Base-by-base conservation (phyloP, 306 rosid species). In the Sicyos baderoa region DNA sequence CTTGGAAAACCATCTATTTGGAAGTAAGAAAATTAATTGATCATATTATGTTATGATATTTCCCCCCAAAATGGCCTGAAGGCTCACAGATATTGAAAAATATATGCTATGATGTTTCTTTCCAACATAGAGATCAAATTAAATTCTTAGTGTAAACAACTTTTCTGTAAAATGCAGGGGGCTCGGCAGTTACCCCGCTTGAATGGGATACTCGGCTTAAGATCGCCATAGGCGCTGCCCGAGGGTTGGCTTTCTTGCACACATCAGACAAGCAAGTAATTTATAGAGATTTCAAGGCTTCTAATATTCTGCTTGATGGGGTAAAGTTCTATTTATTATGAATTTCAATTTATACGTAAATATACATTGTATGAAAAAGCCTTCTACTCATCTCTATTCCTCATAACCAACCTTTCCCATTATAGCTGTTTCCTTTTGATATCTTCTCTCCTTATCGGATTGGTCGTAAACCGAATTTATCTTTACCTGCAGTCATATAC, bases 261-360 rank as follows among this genome's bases (percentile, higher is more conserved):
- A 78, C 91, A 49, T 86, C 97, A 22, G 95, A 94, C 53, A 86
- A 76, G 77, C 82, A 88, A 83, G 91, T 88, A 45, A 88, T 94
- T 77, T 94, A 94, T 72, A 76, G 99, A 79, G 99, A 94, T 66
- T 88, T 90, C 78, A 94, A 94, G 84, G 97, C 97, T 70, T 90
- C 99, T 63, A 94, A 90, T 78, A 94, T 94, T 52, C 79, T 94
- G 66, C 92, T 94, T 8, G 99, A 94, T 18, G 96, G 85, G 88
- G 99, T 94, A 72, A 69, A 72, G 77, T 79, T 73, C 44, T 59
- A 15, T 35, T 64, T 35, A 42, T 14, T 7, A 71, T 54, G 6
- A 58, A 18, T 22, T 25, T 54, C 3, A 59, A 18, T 22, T 25
- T 21, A 2, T 13, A 4, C 10, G 35, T 42, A 64, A 64, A 37